phyloP scores from a whole-genome alignment of 2,329 filamentous ascomycete genomes.

The Fusarium incarnatum region DNA sequence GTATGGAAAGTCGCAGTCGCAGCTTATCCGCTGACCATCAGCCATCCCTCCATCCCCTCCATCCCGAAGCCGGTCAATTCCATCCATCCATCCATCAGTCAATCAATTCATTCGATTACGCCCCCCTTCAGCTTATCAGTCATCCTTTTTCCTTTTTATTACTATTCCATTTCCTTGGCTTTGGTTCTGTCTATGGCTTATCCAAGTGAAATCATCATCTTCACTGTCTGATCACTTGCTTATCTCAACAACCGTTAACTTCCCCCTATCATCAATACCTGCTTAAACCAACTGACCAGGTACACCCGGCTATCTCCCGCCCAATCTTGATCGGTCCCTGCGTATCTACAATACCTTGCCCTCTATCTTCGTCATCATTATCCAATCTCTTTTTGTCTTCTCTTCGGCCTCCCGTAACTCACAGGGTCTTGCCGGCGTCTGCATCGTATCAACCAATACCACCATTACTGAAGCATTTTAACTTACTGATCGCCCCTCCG shows the following conservation, averaged over 20 bases:
- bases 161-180: slow-evolving; percentile 9
- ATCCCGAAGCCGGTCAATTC: slow-evolving; percentile 39
- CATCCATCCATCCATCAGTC: slow-evolving; percentile 21
- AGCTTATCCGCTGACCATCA: slow-evolving; percentile 36
- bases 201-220: slow-evolving; percentile 3
- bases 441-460: neutral
- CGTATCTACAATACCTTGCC: slow-evolving; percentile 16
- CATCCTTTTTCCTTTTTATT: slow-evolving; percentile 2
- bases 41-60: slow-evolving; percentile 20
- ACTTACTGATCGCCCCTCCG: slow-evolving; percentile 29
- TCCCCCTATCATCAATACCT: slow-evolving; percentile 17
- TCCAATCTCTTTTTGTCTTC: slow-evolving; percentile 31
- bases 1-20: slow-evolving; percentile 8
- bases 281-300: slow-evolving; percentile 9
- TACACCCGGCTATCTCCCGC: slow-evolving; percentile 19
- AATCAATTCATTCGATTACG: slow-evolving; percentile 11
- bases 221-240: slow-evolving; percentile 4
- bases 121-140: slow-evolving; percentile 29
- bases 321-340: slow-evolving; percentile 23
- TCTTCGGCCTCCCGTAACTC: slow-evolving; percentile 25
- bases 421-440: slow-evolving; percentile 25
- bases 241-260: slow-evolving; percentile 19
- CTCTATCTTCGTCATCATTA: slow-evolving; percentile 35
- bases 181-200: slow-evolving; percentile 6
- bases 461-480: slow-evolving; percentile 2